Percentiles rank a stretch among this genome's conserved stretches.
Evolutionary conservation across 345 rosid genomes (phyloP).

Genomic region (Eucalyptus albens): DNA sequence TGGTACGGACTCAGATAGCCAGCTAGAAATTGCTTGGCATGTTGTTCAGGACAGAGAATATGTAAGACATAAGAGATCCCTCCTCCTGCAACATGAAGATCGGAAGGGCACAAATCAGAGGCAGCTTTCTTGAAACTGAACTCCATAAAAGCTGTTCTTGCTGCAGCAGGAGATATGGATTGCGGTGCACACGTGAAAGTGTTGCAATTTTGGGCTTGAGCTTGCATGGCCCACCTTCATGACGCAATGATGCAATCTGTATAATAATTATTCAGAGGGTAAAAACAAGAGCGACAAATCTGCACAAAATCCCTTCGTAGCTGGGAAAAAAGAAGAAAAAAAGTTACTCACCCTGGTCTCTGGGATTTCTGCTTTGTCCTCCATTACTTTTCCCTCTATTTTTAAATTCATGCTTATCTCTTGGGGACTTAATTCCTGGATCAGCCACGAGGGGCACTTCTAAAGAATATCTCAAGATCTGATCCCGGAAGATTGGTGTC

Average conservation of each 20-base stretch:
- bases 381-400: neutral
- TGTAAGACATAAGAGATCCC: neutral
- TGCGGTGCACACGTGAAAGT: conserved; percentile 12
- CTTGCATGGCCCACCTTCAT: neutral
- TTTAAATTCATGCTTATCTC: neutral
- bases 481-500: neutral
- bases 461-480: neutral
- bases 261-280: neutral
- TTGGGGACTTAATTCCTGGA: neutral
- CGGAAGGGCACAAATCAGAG: neutral
- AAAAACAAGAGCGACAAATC: neutral
- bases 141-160: neutral
- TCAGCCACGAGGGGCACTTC: neutral
- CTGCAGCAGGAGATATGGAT: neutral
- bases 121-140: neutral
- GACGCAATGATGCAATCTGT: neutral
- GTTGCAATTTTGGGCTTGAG: neutral
- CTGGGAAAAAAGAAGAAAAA: neutral
- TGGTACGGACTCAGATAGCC: neutral
- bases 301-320: neutral
- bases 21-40: neutral
- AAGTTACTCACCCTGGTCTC: neutral
- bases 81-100: neutral
- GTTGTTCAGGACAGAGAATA: neutral
- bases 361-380: neutral